Base-by-base conservation (phyloP, 2,329 filamentous ascomycete species). In the Monosporascus sp. region DNA sequence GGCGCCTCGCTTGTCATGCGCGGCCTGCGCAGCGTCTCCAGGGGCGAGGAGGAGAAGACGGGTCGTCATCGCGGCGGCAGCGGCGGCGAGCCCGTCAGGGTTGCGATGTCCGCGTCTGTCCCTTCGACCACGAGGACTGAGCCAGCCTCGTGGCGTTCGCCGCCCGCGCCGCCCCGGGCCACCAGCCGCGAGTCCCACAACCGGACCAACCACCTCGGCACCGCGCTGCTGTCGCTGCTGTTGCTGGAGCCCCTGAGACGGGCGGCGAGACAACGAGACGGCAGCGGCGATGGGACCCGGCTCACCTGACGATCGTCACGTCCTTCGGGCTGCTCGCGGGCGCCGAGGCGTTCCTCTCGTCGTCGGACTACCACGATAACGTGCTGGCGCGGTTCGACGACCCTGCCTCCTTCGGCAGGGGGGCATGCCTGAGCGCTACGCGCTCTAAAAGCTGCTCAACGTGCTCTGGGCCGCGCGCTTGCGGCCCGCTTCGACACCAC, bases 251-350 rank as follows among this genome's bases (percentile, higher is more conserved):
- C 54, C 11, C 49, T 61, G 5, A 49, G 52, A 6, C 38, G n/a
- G 16, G 60, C 58, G 2, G 54, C 55, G 14, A 52, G 31, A 11
- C 9, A 7, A 5, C 27, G 37, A 48, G 40, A 53, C 38, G 0
- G 38, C 54, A 7, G 52, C 52, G 9, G 27, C 4, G 27, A 31
- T 14, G 27, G 27, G 11, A 11, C 55, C 55, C 51, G 5, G 17
- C 55, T 5, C 55, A 56, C 17, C 55, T 60, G 48, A 59, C 55
- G 16, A 59, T 60, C 48, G 59, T 56, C 11, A 55, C 54, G 26
- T 61, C 59, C 31, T 53, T 19, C 19, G 19, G 17, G n/a, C n/a
- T 20, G 40, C 40, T 20, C 9, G 14, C 40, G 2, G 40, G 43
- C 37, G 22, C 19, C 5, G 40, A 44, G 41, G 54, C 49, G 4